Conservation (phyloP, 2,329 filamentous ascomycete genomes). For the Cercospora berteroae region DNA sequence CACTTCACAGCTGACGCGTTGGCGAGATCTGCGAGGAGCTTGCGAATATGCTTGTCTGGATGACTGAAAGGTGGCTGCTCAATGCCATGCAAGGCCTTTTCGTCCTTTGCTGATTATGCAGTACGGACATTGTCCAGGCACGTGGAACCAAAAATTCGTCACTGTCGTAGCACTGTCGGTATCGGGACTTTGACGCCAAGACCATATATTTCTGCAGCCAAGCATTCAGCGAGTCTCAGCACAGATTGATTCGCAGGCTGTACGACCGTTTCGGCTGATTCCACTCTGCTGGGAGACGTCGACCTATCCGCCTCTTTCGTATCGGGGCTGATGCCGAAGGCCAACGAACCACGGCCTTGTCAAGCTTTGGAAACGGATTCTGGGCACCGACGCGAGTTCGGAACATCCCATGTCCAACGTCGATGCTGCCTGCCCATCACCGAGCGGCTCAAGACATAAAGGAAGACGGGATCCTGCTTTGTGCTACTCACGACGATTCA, state of each 20-base stretch:
- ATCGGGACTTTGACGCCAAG: neutral
- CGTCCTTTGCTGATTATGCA: conserved; percentile 6
- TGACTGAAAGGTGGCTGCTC: conserved; percentile 9
- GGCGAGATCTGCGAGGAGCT: conserved; percentile 1
- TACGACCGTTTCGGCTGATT: neutral
- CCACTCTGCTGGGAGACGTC: neutral
- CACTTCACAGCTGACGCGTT: conserved; percentile 4
- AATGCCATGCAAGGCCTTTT: conserved; percentile 6
- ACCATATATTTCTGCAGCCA: conserved; percentile 3
- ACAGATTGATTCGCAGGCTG: neutral
- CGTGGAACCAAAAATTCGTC: conserved; percentile 4
- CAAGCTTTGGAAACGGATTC: neutral
- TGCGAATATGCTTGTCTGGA: neutral
- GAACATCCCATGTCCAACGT: neutral
- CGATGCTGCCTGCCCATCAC: neutral
- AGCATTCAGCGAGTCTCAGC: conserved; percentile 1
- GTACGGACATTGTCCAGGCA: conserved; percentile 22
- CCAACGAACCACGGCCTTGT: neutral
- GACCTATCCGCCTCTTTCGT: neutral
- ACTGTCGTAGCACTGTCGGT: conserved; percentile 3
- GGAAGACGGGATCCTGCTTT: neutral
- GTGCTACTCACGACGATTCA: neutral
- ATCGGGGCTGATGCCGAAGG: neutral
- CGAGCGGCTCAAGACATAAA: neutral
- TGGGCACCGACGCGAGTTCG: neutral